A percentile compares a stretch with the other conserved stretches of the same genome.
Evolutionary conservation across 768 basidiomycete species (phyloP).

Genomic region (Serendipita sp.): DNA sequence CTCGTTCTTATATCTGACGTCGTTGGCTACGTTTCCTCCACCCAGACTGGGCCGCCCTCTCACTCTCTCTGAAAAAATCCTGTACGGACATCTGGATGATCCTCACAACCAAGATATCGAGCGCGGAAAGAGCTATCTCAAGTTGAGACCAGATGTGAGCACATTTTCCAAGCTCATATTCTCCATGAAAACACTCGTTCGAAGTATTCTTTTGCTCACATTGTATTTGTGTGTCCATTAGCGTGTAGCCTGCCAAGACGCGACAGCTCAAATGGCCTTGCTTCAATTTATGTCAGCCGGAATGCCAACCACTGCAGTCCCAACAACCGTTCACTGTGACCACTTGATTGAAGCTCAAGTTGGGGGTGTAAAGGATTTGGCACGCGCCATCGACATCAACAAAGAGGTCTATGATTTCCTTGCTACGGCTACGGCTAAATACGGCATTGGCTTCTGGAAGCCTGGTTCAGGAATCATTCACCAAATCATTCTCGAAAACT

Average conservation of each 20-base stretch:
- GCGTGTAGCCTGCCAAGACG: constrained; percentile 32
- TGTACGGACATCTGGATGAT: constrained; percentile 97
- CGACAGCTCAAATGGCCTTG: constrained; percentile 77
- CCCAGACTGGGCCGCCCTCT: constrained; percentile 70
- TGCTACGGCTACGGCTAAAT: constrained; percentile 93
- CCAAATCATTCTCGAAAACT: constrained; percentile 98
- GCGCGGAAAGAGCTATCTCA: constrained; percentile 88
- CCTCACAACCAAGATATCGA: constrained; percentile 79
- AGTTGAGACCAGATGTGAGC: constrained; percentile 91
- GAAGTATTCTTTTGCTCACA: not conserved
- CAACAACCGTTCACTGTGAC: constrained; percentile 98
- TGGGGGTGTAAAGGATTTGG: constrained; percentile 86
- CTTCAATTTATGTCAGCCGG: constrained; percentile 99
- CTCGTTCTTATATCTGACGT: constrained; percentile 4
- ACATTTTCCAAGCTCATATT: not conserved
- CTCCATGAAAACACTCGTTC: not conserved
- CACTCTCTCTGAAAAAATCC: constrained; percentile 89
- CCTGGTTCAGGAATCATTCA: constrained; percentile 98
- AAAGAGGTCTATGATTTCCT: constrained; percentile 99
- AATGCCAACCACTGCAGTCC: constrained; percentile 93
- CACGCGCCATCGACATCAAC: constrained; percentile 81
- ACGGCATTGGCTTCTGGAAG: constrained; percentile 99
- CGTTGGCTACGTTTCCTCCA: constrained; percentile 8
- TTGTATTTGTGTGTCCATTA: constrained; percentile 18
- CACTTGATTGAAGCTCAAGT: constrained; percentile 96